Evolutionary conservation across 2,329 filamentous ascomycete genomes (phyloP).

Genomic region (Epichloe typhina): DNA sequence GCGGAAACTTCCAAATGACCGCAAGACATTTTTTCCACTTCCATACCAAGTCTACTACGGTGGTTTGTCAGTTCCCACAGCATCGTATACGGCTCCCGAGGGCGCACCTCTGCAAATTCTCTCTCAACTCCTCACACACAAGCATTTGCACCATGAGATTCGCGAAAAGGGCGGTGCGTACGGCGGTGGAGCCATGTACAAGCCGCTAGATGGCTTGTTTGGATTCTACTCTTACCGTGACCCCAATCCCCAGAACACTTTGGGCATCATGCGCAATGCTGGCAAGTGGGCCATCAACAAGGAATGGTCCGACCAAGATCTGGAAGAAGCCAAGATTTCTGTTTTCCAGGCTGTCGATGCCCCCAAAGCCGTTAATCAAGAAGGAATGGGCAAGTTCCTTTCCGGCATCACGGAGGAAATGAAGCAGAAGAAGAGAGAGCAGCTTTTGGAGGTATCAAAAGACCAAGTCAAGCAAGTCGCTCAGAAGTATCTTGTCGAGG

Average conservation of each 20-base stretch:
- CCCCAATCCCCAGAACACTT: constrained; percentile 80
- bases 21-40: constrained; percentile 80
- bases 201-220: constrained; percentile 70
- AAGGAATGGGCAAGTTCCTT: constrained; percentile 78
- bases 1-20: constrained; percentile 31
- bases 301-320: constrained; percentile 67
- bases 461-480: constrained; percentile 71
- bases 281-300: constrained; percentile 74
- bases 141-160: constrained; percentile 93
- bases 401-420: constrained; percentile 78
- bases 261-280: constrained; percentile 71
- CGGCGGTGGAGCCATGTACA: constrained; percentile 77
- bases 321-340: constrained; percentile 92
- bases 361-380: constrained; percentile 71
- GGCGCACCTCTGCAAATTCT: constrained; percentile 78
- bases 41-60: constrained; percentile 98
- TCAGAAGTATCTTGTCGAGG: constrained; percentile 66
- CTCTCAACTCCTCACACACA: constrained; percentile 85
- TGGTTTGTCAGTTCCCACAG: constrained; percentile 66
- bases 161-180: constrained; percentile 96
- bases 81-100: constrained; percentile 63
- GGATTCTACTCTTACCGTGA: constrained; percentile 96
- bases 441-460: constrained; percentile 72
- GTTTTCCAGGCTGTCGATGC: constrained; percentile 90
- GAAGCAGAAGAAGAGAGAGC: constrained; percentile 72